Percentiles rank a stretch among this genome's conserved stretches.
Evolutionary conservation across 257 asterid genomes (phyloP).

Genomic region (Misopates orontium): DNA sequence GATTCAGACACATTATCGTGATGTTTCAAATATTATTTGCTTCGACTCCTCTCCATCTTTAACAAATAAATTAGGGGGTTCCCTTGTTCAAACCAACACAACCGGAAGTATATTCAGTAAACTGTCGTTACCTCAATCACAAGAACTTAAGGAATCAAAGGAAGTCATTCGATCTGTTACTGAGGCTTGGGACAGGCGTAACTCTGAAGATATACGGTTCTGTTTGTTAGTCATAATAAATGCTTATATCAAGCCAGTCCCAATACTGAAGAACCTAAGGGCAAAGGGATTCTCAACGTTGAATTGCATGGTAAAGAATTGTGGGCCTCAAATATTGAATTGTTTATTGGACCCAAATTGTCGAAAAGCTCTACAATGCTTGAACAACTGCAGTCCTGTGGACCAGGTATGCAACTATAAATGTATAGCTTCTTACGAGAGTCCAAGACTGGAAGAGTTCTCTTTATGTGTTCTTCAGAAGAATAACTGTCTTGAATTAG

Average conservation of each 20-base stretch:
- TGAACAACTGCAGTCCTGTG: slow-evolving; percentile 86
- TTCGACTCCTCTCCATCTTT: slow-evolving; percentile 72
- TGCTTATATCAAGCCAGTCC: slow-evolving; percentile 77
- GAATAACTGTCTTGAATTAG: slow-evolving; percentile 77
- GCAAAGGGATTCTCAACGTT: slow-evolving; percentile 84
- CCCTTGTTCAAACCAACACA: slow-evolving; percentile 35
- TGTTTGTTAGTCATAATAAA: slow-evolving; percentile 74
- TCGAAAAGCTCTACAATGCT: slow-evolving; percentile 85
- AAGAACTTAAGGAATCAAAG: slow-evolving; percentile 48
- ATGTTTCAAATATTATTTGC: slow-evolving; percentile 55
- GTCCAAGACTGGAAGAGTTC: slow-evolving; percentile 71
- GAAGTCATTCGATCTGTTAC: slow-evolving; percentile 53
- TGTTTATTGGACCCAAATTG: slow-evolving; percentile 82
- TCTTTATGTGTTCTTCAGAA: slow-evolving; percentile 83
- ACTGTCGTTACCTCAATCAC: slow-evolving; percentile 47
- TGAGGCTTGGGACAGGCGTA: slow-evolving; percentile 82
- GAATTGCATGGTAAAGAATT: slow-evolving; percentile 75
- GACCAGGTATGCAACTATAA: slow-evolving; percentile 91
- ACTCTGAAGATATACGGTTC: slow-evolving; percentile 86
- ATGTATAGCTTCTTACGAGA: slow-evolving; percentile 86
- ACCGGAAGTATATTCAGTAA: slow-evolving; percentile 45
- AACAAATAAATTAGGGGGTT: slow-evolving; percentile 70
- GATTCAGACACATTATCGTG: slow-evolving; percentile 45
- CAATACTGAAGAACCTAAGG: slow-evolving; percentile 67
- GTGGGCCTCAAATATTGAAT: slow-evolving; percentile 81